A percentile compares a stretch with the other conserved stretches of the same genome.
Evolutionary conservation across 2,329 filamentous ascomycete genomes (phyloP).

Genomic region (Hypoxylon sp.): DNA sequence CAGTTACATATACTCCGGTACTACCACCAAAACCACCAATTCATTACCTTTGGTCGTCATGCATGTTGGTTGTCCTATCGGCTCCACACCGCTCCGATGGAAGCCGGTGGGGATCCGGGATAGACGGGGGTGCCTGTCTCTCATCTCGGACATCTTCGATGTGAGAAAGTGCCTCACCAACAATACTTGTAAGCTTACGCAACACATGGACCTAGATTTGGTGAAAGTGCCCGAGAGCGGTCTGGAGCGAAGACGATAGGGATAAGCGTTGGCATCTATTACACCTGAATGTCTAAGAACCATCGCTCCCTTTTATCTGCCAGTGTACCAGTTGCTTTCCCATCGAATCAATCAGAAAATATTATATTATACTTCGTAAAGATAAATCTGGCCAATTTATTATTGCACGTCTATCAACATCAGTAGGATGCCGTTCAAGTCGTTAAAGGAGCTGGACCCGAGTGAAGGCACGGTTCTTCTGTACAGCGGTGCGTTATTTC

Average conservation of each 20-base stretch:
- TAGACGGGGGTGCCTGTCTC: neutral
- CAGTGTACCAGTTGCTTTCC: neutral
- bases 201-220: neutral
- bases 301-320: slow-evolving; percentile 4
- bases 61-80: neutral
- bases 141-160: neutral
- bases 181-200: slow-evolving; percentile 10
- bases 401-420: neutral
- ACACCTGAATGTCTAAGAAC: neutral
- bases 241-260: neutral
- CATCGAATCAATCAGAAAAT: neutral
- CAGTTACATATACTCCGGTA: neutral
- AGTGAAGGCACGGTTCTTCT: slow-evolving; percentile 29
- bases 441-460: slow-evolving; percentile 26
- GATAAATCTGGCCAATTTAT: neutral
- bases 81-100: slow-evolving; percentile 27
- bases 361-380: neutral
- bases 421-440: slow-evolving; percentile 28
- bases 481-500: slow-evolving; percentile 18
- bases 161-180: neutral
- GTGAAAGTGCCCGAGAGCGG: neutral
- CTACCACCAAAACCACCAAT: neutral
- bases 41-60: neutral
- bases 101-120: slow-evolving; percentile 10
- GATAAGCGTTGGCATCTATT: neutral